These are phyloP conservation scores for Mortierella sp. DNA, from an alignment of 371 early-diverging fungal genomes.

Conservation along the genomic window DNA sequence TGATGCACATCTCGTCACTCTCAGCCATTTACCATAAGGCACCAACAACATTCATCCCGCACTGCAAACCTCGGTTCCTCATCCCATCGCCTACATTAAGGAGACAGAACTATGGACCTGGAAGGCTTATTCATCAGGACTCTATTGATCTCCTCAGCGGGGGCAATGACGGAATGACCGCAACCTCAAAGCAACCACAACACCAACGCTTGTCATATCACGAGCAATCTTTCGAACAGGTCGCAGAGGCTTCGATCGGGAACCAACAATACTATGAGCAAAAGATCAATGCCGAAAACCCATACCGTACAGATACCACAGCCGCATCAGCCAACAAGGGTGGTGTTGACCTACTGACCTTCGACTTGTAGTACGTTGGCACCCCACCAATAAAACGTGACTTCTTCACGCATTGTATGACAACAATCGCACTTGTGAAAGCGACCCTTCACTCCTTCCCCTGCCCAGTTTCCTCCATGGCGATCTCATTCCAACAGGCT, in stretches of 20 bases:
- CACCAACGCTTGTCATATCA: conserved; percentile 48
- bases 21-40: conserved; percentile 96
- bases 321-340: conserved; percentile 18
- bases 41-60: conserved; percentile 78
- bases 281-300: conserved; percentile 46
- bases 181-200: conserved; percentile 29
- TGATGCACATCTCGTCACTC: conserved; percentile 86
- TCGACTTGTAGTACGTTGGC: conserved; percentile 22
- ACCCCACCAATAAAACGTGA: too few species aligned
- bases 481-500: conserved; percentile 36
- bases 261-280: conserved; percentile 51
- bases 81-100: conserved; percentile 65
- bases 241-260: conserved; percentile 53
- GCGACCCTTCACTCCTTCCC: neutral
- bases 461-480: conserved; percentile 5
- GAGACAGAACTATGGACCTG: conserved; percentile 41
- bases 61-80: conserved; percentile 69
- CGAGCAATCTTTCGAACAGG: conserved; percentile 50
- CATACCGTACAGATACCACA: conserved; percentile 45
- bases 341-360: conserved; percentile 44
- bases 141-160: conserved; percentile 18
- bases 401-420: too few species aligned
- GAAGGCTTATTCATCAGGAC: conserved; percentile 30
- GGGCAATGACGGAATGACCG: conserved; percentile 11
- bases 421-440: too few species aligned